A percentile compares a stretch with the other conserved stretches of the same genome.
Conservation (phyloP, 345 rosid genomes). For the Euphorbia lathyris region DNA sequence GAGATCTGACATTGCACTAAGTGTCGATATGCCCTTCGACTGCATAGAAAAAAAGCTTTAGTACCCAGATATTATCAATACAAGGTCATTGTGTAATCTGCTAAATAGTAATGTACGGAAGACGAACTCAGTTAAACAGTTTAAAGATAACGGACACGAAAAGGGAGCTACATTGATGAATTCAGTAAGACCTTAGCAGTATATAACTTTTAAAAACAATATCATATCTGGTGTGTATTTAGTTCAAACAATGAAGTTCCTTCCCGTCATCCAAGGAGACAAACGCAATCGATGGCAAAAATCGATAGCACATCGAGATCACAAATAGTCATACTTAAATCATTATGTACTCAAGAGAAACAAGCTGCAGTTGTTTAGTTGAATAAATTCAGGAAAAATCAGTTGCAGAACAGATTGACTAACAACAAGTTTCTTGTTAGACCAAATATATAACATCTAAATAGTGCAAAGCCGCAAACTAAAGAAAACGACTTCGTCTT, state of each 20-base stretch:
- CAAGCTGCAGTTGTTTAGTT: not conserved
- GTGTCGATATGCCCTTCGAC: conserved; percentile 24
- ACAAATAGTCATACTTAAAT: not conserved
- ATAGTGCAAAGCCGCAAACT: not conserved
- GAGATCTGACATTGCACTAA: conserved; percentile 69
- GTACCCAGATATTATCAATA: not conserved
- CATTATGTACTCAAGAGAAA: not conserved
- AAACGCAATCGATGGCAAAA: not conserved
- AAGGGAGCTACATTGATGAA: not conserved
- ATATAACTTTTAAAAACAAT: not conserved
- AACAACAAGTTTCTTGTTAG: not conserved
- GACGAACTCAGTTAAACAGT: not conserved
- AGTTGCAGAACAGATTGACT: not conserved
- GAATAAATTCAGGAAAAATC: not conserved
- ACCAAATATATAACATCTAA: not conserved
- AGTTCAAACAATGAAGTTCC: not conserved
- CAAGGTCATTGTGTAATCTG: not conserved
- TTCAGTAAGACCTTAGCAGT: not conserved
- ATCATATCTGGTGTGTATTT: not conserved
- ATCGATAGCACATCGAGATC: not conserved
- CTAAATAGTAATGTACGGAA: not conserved
- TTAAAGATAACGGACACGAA: not conserved
- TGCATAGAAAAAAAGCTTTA: conserved; percentile 14
- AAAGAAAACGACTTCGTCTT: not conserved
- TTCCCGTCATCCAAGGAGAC: not conserved